A percentile compares a stretch with the other conserved stretches of the same genome.
Conservation (phyloP, 2,329 filamentous ascomycete genomes). For the Falciphora oryzae region DNA sequence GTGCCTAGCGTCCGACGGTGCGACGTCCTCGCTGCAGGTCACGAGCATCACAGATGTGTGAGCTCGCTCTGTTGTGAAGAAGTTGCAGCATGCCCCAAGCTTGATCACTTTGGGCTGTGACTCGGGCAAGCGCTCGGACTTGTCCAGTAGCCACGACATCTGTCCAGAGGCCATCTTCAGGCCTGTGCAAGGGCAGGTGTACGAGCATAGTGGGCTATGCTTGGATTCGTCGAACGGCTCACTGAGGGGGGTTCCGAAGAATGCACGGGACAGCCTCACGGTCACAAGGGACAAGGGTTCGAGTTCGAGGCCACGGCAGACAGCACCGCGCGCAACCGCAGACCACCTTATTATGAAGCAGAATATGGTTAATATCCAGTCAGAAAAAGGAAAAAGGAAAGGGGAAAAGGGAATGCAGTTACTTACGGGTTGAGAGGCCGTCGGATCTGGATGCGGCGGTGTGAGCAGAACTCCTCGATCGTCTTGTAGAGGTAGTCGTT, state of each 20-base stretch:
- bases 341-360: not conserved
- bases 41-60: constrained; percentile 6
- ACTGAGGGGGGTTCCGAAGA: constrained; percentile 15
- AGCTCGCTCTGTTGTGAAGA: not conserved
- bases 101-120: not conserved
- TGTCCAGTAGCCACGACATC: constrained; percentile 15
- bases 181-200: constrained; percentile 11
- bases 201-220: constrained; percentile 12
- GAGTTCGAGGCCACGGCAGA: constrained; percentile 17
- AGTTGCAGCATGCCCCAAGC: no score
- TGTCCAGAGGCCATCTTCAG: constrained; percentile 13
- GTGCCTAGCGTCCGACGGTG: not conserved
- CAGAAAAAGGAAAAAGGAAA: no score
- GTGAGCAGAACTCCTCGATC: constrained; percentile 12
- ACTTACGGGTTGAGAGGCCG: constrained; percentile 9
- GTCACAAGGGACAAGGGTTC: constrained; percentile 12
- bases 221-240: constrained; percentile 9
- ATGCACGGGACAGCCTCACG: constrained; percentile 16
- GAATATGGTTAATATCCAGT: no score
- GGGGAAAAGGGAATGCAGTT: no score
- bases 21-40: constrained; percentile 12
- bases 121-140: constrained; percentile 12
- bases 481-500: constrained; percentile 13
- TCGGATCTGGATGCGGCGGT: constrained; percentile 11
- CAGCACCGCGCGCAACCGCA: constrained; percentile 13